Evolutionary conservation across 345 rosid genomes (phyloP).

Genomic region (Populus tremula): DNA sequence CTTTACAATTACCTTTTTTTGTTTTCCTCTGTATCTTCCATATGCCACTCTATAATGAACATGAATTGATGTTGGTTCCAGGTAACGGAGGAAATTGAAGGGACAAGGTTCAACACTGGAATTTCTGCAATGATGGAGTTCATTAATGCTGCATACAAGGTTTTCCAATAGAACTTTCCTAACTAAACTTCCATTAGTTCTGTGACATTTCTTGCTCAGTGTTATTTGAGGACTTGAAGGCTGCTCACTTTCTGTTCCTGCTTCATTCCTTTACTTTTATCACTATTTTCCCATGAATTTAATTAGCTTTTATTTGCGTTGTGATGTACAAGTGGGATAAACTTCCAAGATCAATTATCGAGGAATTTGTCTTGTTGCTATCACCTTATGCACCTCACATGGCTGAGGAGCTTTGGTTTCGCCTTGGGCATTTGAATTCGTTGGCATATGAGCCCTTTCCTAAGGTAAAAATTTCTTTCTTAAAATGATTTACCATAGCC

Average conservation of each 20-base stretch:
- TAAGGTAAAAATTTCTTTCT: constrained; percentile 33
- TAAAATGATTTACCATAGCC: too few species aligned
- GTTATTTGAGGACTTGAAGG: not conserved
- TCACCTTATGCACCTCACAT: constrained; percentile 95
- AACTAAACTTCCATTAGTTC: not conserved
- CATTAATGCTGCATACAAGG: constrained; percentile 86
- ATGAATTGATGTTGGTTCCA: constrained; percentile 26
- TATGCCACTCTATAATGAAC: not conserved
- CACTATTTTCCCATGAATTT: not conserved
- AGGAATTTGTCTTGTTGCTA: constrained; percentile 71
- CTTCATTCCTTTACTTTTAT: not conserved
- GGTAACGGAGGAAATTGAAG: constrained; percentile 92
- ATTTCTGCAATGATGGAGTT: constrained; percentile 99
- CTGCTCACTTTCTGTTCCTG: not conserved
- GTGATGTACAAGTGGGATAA: constrained; percentile 64
- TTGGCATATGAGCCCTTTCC: constrained; percentile 73
- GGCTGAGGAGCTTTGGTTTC: constrained; percentile 95
- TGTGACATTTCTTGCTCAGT: not conserved
- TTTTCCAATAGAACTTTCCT: constrained; percentile 12
- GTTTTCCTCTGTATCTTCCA: not conserved
- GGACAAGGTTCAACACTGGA: constrained; percentile 87
- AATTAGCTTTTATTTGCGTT: constrained; percentile 7
- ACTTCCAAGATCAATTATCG: constrained; percentile 61
- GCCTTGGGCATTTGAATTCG: constrained; percentile 60
- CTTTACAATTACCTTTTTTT: not conserved